A percentile compares a stretch with the other conserved stretches of the same genome.
Evolutionary conservation across 2,329 filamentous ascomycete species (phyloP).

Genomic region (Xylariales sp.): DNA sequence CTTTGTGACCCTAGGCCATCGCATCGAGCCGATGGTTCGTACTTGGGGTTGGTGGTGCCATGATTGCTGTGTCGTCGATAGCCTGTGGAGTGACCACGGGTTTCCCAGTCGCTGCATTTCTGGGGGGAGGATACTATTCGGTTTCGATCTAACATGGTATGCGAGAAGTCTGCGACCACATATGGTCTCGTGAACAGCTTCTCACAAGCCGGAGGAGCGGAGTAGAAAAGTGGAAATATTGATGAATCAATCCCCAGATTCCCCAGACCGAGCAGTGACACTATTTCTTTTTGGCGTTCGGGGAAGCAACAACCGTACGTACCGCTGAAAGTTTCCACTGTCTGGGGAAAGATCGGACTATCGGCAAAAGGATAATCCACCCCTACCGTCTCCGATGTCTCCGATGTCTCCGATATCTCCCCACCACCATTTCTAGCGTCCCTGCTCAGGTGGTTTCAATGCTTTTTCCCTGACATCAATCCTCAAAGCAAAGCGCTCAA

Average conservation of each 20-base stretch:
- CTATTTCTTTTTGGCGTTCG: not conserved
- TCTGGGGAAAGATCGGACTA: too few relatives aligned
- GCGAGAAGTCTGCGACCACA: too few relatives aligned
- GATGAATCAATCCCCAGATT: conserved; percentile 1
- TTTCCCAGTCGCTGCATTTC: conserved; percentile 18
- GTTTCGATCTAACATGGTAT: conserved; percentile 10
- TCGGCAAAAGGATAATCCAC: too few relatives aligned
- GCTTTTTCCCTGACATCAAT: too few relatives aligned
- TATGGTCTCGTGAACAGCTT: too few relatives aligned
- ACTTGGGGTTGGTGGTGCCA: conserved; percentile 6
- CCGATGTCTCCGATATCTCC: too few relatives aligned
- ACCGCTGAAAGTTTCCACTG: too few relatives aligned
- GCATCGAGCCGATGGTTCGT: not conserved
- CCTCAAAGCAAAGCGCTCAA: too few relatives aligned
- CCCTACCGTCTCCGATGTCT: too few relatives aligned
- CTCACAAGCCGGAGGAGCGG: not conserved
- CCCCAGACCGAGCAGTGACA: not conserved
- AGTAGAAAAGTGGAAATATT: conserved; percentile 1
- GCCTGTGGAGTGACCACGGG: conserved; percentile 10
- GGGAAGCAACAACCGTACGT: not conserved
- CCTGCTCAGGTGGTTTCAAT: too few relatives aligned
- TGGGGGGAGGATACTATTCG: conserved; percentile 7
- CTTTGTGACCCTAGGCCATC: conserved; percentile 8
- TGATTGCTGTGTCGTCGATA: conserved; percentile 11
- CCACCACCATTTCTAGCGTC: too few relatives aligned